Conservation (phyloP, 1,284 basidiomycete genomes). For the Malassezia arunalokei region DNA sequence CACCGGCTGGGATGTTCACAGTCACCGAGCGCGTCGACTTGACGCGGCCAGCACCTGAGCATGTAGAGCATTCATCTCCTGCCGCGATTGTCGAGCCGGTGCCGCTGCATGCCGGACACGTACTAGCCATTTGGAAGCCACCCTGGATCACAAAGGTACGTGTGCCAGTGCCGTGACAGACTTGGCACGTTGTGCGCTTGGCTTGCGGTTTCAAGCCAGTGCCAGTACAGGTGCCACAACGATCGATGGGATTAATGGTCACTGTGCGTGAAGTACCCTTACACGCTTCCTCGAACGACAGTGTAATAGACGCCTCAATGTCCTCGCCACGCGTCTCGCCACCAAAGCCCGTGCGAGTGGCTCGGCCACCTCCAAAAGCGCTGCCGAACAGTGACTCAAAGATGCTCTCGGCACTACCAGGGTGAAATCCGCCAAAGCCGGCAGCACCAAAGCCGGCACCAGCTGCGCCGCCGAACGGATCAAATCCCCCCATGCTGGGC, state of each 20-base stretch:
- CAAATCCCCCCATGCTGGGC: slow-evolving; percentile 64
- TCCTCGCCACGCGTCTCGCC: slow-evolving; percentile 64
- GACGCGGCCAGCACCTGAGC: slow-evolving; percentile 77
- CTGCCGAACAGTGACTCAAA: slow-evolving; percentile 76
- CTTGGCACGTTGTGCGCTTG: slow-evolving; percentile 65
- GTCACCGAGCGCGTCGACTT: slow-evolving; percentile 65
- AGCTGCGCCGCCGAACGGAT: slow-evolving; percentile 56
- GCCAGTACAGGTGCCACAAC: slow-evolving; percentile 74
- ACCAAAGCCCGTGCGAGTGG: slow-evolving; percentile 27
- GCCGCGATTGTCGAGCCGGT: slow-evolving; percentile 67
- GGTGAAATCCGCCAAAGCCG: slow-evolving; percentile 53
- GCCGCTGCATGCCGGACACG: slow-evolving; percentile 75
- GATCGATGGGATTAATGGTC: slow-evolving; percentile 66
- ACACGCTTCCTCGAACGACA: slow-evolving; percentile 84
- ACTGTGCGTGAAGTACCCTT: slow-evolving; percentile 72
- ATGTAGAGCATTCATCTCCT: slow-evolving; percentile 65
- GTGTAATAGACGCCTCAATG: slow-evolving; percentile 63
- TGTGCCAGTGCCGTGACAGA: slow-evolving; percentile 76
- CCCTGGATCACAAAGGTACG: slow-evolving; percentile 80
- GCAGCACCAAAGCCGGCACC: slow-evolving; percentile 60
- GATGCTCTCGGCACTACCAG: slow-evolving; percentile 50
- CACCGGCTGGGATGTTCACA: slow-evolving; percentile 66
- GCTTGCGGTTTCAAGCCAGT: slow-evolving; percentile 75
- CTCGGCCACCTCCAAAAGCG: slow-evolving; percentile 50
- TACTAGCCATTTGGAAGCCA: slow-evolving; percentile 95